Evolutionary conservation across 1,284 basidiomycete genomes (phyloP).

Genomic region (Leccinum fallax): DNA sequence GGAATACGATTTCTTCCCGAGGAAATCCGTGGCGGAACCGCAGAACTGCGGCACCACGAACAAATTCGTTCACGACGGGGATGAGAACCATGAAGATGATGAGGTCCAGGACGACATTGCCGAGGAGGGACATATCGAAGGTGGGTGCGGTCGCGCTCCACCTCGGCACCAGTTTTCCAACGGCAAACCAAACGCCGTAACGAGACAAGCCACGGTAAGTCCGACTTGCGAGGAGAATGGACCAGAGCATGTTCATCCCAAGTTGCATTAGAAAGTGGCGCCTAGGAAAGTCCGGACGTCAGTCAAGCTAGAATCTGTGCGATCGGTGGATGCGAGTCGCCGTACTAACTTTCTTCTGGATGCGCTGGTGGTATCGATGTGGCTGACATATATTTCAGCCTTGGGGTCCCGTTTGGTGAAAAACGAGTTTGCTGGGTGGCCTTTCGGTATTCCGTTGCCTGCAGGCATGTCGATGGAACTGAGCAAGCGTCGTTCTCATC

Average conservation of each 20-base stretch:
- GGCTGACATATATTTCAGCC: constrained; percentile 35
- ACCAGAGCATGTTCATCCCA: constrained; percentile 32
- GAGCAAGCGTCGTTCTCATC: constrained; percentile 9
- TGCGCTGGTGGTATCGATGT: constrained; percentile 25
- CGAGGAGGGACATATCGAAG: constrained; percentile 22
- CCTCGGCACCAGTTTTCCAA: constrained; percentile 24
- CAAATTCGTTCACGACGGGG: constrained; percentile 28
- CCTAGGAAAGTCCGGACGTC: constrained; percentile 14
- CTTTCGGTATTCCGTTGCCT: constrained; percentile 26
- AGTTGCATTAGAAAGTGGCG: constrained; percentile 29
- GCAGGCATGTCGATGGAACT: constrained; percentile 24
- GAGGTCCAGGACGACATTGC: constrained; percentile 28
- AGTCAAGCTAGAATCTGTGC: constrained; percentile 1
- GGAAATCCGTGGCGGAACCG: constrained; percentile 34
- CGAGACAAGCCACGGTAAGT: constrained; percentile 25
- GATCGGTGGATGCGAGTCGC: neutral
- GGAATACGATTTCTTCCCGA: constrained; percentile 32
- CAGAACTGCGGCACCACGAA: constrained; percentile 21
- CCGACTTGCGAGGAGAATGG: constrained; percentile 28
- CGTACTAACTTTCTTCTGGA: constrained; percentile 28
- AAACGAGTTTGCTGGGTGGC: constrained; percentile 28
- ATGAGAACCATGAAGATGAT: constrained; percentile 29
- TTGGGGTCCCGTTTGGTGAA: constrained; percentile 18
- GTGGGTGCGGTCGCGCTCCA: constrained; percentile 19
- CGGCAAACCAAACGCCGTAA: constrained; percentile 31